Evolutionary conservation across 2,329 filamentous ascomycete genomes (phyloP).

Genomic region (Chaetomium strumarium): DNA sequence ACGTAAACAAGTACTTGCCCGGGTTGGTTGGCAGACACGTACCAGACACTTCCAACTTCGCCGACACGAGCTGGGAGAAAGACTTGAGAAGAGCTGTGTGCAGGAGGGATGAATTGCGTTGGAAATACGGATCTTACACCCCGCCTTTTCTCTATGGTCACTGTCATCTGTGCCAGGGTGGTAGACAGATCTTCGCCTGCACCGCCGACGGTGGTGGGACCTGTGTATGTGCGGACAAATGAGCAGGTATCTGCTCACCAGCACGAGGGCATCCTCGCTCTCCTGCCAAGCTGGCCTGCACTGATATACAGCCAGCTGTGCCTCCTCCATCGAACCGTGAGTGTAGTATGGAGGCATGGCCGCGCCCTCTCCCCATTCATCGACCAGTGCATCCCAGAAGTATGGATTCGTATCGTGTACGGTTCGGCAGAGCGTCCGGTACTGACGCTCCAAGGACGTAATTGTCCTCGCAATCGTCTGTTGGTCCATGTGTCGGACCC

Average conservation of each 20-base stretch:
- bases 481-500: neutral
- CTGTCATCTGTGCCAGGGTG: neutral
- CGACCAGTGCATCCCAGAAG: slow-evolving; percentile 19
- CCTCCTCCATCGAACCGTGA: slow-evolving; percentile 15
- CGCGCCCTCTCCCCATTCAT: neutral
- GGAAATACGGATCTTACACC: neutral
- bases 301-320: slow-evolving; percentile 9
- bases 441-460: slow-evolving; percentile 9
- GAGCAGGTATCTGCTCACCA: slow-evolving; percentile 13
- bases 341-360: neutral
- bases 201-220: neutral
- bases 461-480: neutral
- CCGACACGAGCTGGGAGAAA: neutral
- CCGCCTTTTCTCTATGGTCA: neutral
- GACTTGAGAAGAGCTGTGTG: neutral
- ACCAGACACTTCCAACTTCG: neutral
- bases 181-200: neutral
- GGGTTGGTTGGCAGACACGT: neutral
- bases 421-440: slow-evolving; percentile 11
- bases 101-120: neutral
- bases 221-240: slow-evolving; percentile 5
- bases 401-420: slow-evolving; percentile 18
- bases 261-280: slow-evolving; percentile 15
- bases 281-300: slow-evolving; percentile 19
- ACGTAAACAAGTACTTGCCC: neutral